Conservation (phyloP, 1,139 yeast species). For the Zhuliangozyma blackwelliae region DNA sequence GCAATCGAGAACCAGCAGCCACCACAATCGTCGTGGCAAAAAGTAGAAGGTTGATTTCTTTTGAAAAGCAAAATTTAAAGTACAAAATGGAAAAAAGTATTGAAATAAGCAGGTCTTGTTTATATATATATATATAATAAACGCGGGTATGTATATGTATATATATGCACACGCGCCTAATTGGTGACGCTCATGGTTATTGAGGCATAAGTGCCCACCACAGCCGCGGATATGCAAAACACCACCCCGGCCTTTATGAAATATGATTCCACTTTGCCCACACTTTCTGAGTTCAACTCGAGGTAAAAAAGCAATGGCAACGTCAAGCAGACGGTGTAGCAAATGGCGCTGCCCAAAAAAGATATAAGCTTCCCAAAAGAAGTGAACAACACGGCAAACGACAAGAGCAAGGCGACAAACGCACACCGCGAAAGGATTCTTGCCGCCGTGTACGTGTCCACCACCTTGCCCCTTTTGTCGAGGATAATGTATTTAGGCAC, state of each 20-base stretch:
- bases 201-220: slow-evolving; percentile 41
- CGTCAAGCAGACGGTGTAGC: slow-evolving; percentile 75
- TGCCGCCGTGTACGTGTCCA: slow-evolving; percentile 13
- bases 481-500: slow-evolving; percentile 4
- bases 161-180: no score
- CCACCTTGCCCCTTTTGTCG: slow-evolving; percentile 5
- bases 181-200: slow-evolving; percentile 2
- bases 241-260: slow-evolving; percentile 44
- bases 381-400: slow-evolving; percentile 58
- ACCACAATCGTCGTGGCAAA: no score
- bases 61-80: neutral
- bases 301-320: slow-evolving; percentile 73
- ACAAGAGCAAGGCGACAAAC: slow-evolving; percentile 26
- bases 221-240: slow-evolving; percentile 43
- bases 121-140: no score
- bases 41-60: neutral
- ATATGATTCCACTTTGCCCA: slow-evolving; percentile 33
- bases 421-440: slow-evolving; percentile 27
- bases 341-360: slow-evolving; percentile 75
- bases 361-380: slow-evolving; percentile 83
- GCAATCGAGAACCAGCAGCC: no score
- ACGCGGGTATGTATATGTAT: no score
- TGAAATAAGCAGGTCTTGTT: no score
- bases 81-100: no score
- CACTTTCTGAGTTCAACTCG: slow-evolving; percentile 46